phyloP scores from a whole-genome alignment of 768 basidiomycete genomes.

The Lepiota venenata region DNA sequence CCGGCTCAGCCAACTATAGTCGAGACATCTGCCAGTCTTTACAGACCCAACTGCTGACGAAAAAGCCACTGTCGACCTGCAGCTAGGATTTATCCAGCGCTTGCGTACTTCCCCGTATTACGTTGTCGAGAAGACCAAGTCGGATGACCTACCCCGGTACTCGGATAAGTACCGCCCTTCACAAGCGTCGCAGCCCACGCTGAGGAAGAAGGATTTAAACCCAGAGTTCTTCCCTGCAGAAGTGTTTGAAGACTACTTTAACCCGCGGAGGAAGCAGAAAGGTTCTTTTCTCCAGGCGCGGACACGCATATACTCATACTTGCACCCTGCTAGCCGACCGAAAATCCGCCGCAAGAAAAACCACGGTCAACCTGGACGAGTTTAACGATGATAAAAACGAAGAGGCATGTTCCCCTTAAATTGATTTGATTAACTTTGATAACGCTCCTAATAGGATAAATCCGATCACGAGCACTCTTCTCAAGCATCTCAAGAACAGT shows the following conservation, averaged over 20 bases:
- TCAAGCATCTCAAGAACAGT: slow-evolving; percentile 57
- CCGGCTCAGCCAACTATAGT: slow-evolving; percentile 38
- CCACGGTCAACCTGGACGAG: slow-evolving; percentile 62
- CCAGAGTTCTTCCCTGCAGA: slow-evolving; percentile 75
- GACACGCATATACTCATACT: neutral
- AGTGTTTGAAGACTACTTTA: slow-evolving; percentile 78
- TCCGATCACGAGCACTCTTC: slow-evolving; percentile 70
- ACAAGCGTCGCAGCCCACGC: slow-evolving; percentile 51
- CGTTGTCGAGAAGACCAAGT: slow-evolving; percentile 67
- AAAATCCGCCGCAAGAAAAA: slow-evolving; percentile 23
- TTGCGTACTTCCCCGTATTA: slow-evolving; percentile 72
- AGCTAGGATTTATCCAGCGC: slow-evolving; percentile 62
- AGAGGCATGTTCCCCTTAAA: slow-evolving; percentile 28
- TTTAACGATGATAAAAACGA: slow-evolving; percentile 65
- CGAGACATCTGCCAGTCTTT: slow-evolving; percentile 65
- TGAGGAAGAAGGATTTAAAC: slow-evolving; percentile 70
- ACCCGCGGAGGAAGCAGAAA: slow-evolving; percentile 64
- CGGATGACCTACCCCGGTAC: slow-evolving; percentile 76
- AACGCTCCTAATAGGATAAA: slow-evolving; percentile 47
- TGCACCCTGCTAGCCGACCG: slow-evolving; percentile 11
- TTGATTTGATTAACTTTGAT: neutral
- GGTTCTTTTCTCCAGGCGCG: neutral
- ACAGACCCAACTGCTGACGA: slow-evolving; percentile 66
- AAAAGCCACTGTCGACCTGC: slow-evolving; percentile 59
- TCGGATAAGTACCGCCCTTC: slow-evolving; percentile 81